These are phyloP conservation scores for Liquidambar formosana DNA, from an alignment of 164 flowering plant genomes.

Conservation along the genomic window DNA sequence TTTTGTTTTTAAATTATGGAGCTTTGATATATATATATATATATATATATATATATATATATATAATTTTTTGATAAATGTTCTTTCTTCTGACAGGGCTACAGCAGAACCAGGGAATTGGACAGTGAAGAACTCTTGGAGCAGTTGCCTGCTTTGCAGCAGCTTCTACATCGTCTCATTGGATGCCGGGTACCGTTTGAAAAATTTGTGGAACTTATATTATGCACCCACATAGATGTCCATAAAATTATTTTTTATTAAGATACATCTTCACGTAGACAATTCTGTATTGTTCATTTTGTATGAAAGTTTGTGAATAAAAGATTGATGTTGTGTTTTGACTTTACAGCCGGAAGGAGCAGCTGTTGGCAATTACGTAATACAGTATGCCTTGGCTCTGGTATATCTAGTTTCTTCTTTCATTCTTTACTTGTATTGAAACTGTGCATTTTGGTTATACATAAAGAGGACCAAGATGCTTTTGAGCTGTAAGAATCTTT, in stretches of 20 bases:
- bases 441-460: background rate
- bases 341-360: slow-evolving; percentile 96
- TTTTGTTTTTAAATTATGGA: background rate
- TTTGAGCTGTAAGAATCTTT: background rate
- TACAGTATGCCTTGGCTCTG: slow-evolving; percentile 95
- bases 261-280: background rate
- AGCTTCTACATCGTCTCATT: slow-evolving; percentile 85
- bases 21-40: too few species aligned
- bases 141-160: slow-evolving; percentile 93
- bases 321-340: slow-evolving; percentile 11
- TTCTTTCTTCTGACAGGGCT: slow-evolving; percentile 52
- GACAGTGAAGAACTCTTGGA: slow-evolving; percentile 85
- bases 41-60: too few species aligned
- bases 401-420: slow-evolving; percentile 42
- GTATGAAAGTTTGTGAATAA: background rate
- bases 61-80: slow-evolving; percentile 1
- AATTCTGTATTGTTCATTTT: background rate
- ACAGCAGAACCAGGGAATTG: slow-evolving; percentile 89
- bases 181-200: slow-evolving; percentile 80
- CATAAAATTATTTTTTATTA: too few species aligned
- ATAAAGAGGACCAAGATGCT: background rate
- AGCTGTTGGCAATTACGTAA: slow-evolving; percentile 75
- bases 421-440: background rate
- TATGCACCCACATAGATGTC: background rate
- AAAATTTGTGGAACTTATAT: slow-evolving; percentile 1